phyloP scores from a whole-genome alignment of 2,329 filamentous ascomycete species.

The Fonsecaea pedrosoi region DNA sequence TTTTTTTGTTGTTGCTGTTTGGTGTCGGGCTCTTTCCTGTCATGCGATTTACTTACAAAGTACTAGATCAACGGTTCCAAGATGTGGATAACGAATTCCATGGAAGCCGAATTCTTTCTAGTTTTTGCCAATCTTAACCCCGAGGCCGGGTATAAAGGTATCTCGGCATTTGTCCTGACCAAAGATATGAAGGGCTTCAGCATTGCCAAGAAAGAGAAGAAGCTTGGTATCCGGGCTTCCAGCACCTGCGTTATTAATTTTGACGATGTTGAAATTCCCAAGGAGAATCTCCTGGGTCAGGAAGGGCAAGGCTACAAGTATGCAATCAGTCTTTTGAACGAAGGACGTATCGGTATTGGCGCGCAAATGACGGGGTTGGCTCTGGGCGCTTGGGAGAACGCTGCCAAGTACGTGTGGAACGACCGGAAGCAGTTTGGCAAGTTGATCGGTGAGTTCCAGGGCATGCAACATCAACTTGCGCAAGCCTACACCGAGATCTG shows the following conservation, averaged over 20 bases:
- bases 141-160: slow-evolving; percentile 92
- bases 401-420: slow-evolving; percentile 94
- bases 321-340: slow-evolving; percentile 90
- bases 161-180: slow-evolving; percentile 93
- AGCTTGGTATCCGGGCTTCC: slow-evolving; percentile 93
- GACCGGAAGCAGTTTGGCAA: slow-evolving; percentile 96
- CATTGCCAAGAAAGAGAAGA: slow-evolving; percentile 99
- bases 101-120: slow-evolving; percentile 94
- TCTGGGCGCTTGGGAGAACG: slow-evolving; percentile 93
- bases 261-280: slow-evolving; percentile 90
- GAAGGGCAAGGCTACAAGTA: slow-evolving; percentile 97
- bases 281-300: slow-evolving; percentile 84
- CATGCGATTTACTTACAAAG: slow-evolving; percentile 12
- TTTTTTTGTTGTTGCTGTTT: background rate
- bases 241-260: slow-evolving; percentile 98
- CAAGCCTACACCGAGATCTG: slow-evolving; percentile 94
- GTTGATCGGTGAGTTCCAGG: slow-evolving; percentile 94
- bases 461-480: slow-evolving; percentile 98
- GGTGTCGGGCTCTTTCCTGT: background rate
- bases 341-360: slow-evolving; percentile 95
- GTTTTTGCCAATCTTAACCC: slow-evolving; percentile 97
- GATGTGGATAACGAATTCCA: slow-evolving; percentile 99
- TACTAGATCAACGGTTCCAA: slow-evolving; percentile 81
- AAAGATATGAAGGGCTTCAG: slow-evolving; percentile 87
- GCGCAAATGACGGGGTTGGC: slow-evolving; percentile 98